Evolutionary conservation across 768 basidiomycete species (phyloP).

Genomic region (Cystofilobasidium macerans): DNA sequence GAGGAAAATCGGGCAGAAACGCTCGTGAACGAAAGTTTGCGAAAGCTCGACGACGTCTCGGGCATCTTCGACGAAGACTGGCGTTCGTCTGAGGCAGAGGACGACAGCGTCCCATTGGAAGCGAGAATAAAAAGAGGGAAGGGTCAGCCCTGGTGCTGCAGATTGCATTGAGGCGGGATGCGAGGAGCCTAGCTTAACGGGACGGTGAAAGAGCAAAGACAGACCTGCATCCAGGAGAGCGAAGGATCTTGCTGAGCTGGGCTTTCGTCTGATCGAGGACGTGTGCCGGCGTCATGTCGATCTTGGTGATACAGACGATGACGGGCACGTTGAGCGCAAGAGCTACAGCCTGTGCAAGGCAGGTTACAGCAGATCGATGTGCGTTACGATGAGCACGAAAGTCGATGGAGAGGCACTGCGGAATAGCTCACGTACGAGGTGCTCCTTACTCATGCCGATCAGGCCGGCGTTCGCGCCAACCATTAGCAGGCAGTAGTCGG

Average conservation of each 20-base stretch:
- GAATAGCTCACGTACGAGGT: constrained; percentile 43
- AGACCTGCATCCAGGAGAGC: constrained; percentile 82
- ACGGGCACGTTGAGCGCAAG: constrained; percentile 88
- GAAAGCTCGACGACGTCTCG: constrained; percentile 74
- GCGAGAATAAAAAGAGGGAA: neutral
- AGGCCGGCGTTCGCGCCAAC: constrained; percentile 79
- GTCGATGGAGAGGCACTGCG: neutral
- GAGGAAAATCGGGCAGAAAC: constrained; percentile 61
- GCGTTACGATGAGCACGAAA: too few relatives aligned
- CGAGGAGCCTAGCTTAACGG: too few relatives aligned
- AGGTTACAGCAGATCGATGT: too few relatives aligned
- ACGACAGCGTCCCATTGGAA: too few relatives aligned
- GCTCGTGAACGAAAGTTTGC: constrained; percentile 41
- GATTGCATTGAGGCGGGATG: too few relatives aligned
- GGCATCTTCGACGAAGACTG: constrained; percentile 52
- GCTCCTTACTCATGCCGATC: constrained; percentile 52
- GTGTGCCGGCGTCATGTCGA: constrained; percentile 94
- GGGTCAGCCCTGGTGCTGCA: too few relatives aligned
- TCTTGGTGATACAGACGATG: constrained; percentile 91
- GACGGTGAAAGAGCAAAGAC: neutral
- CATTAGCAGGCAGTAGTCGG: constrained; percentile 72
- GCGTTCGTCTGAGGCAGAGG: constrained; percentile 38
- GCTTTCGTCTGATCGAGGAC: constrained; percentile 82
- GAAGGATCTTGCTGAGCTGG: constrained; percentile 83
- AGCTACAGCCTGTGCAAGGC: constrained; percentile 54